These are phyloP conservation scores for Solanum commersonii DNA, from an alignment of 257 asterid species.

Conservation along the genomic window DNA sequence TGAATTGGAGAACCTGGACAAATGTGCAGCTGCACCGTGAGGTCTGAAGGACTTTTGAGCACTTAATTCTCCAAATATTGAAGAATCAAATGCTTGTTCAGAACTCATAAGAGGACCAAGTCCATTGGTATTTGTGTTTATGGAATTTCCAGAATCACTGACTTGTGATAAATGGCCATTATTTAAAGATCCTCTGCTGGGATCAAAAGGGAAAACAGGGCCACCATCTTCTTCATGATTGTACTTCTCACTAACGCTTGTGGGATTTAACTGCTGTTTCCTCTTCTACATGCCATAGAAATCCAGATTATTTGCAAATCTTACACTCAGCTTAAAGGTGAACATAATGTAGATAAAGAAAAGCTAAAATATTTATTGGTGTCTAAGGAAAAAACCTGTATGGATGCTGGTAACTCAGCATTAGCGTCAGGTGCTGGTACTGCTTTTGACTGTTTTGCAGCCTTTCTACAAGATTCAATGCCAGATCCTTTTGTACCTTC, in stretches of 20 bases:
- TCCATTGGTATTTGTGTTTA: conserved; percentile 9
- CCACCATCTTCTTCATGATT: conserved; percentile 40
- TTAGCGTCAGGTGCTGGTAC: conserved; percentile 58
- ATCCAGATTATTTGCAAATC: background rate
- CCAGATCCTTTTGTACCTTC: conserved; percentile 37
- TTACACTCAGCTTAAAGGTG: background rate
- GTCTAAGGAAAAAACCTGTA: conserved; percentile 33
- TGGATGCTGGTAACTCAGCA: conserved; percentile 50
- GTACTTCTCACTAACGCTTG: conserved; percentile 49
- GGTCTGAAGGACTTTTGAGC: conserved; percentile 42
- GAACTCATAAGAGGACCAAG: conserved; percentile 11
- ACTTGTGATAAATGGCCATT: conserved; percentile 20
- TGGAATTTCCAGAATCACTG: conserved; percentile 24
- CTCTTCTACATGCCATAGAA: conserved; percentile 29
- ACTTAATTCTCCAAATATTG: conserved; percentile 34
- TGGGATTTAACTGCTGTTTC: conserved; percentile 39
- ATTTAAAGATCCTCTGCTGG: conserved; percentile 24
- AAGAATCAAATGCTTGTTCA: conserved; percentile 23
- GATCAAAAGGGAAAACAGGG: conserved; percentile 39
- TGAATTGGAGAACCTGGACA: conserved; percentile 72
- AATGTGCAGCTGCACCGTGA: conserved; percentile 37
- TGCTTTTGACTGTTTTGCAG: conserved; percentile 40
- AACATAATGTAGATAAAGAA: background rate
- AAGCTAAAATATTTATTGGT: background rate
- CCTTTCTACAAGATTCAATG: conserved; percentile 36